Evolutionary conservation across 306 rosid species (phyloP).

Genomic region (Pyrus betulifolia): DNA sequence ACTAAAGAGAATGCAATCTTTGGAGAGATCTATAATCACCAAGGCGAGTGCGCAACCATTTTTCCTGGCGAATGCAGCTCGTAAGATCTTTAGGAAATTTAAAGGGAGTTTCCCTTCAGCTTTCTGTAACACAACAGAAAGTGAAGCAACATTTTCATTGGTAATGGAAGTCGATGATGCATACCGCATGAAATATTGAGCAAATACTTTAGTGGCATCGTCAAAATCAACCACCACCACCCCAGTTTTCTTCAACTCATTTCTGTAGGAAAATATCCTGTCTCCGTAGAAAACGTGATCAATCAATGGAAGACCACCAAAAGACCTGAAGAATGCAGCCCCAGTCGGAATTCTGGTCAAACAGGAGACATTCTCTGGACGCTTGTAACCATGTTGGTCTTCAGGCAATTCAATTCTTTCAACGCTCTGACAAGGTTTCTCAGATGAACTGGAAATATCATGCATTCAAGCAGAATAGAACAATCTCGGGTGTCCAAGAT

Average conservation of each 20-base stretch:
- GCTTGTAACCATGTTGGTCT: slow-evolving; percentile 52
- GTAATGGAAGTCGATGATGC: slow-evolving; percentile 24
- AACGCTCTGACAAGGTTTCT: slow-evolving; percentile 21
- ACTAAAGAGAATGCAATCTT: slow-evolving; percentile 50
- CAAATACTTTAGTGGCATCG: slow-evolving; percentile 32
- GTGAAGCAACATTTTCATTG: slow-evolving; percentile 29
- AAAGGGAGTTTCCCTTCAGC: slow-evolving; percentile 13
- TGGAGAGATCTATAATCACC: slow-evolving; percentile 41
- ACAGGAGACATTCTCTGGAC: slow-evolving; percentile 45
- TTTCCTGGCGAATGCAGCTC: not conserved
- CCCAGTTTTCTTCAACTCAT: slow-evolving; percentile 34
- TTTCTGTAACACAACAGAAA: slow-evolving; percentile 43
- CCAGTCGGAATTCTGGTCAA: slow-evolving; percentile 24
- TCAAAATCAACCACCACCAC: slow-evolving; percentile 55
- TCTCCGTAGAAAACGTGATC: slow-evolving; percentile 40
- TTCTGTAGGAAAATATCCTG: slow-evolving; percentile 12
- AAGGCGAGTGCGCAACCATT: slow-evolving; percentile 55
- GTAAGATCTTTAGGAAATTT: slow-evolving; percentile 26
- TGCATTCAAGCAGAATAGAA: slow-evolving; percentile 43
- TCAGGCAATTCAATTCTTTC: slow-evolving; percentile 31
- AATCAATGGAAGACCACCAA: slow-evolving; percentile 42
- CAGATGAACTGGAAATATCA: not conserved
- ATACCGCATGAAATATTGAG: slow-evolving; percentile 24
- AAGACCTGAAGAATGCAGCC: slow-evolving; percentile 54
- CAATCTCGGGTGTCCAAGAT: slow-evolving; percentile 31